Evolutionary conservation across 2,329 filamentous ascomycete species (phyloP), one percentile per base, ranked within the genome.

Genomic region (Clathrospora elynae): DNA sequence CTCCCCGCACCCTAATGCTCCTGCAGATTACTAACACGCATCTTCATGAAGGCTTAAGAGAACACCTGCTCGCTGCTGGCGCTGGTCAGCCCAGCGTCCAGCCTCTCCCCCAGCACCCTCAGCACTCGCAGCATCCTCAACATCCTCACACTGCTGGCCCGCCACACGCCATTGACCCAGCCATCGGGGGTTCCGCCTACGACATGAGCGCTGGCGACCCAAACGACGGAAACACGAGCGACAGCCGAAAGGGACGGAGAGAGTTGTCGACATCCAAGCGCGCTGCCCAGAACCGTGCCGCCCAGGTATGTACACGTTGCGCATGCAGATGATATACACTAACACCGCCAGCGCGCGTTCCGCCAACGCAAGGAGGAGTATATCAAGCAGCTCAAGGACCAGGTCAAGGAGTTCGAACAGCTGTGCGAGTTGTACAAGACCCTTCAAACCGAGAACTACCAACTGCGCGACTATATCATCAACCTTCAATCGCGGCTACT

Each of bases 341-440:
- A 45, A 66, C 53, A 3, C 10, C 12, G 6, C 14, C 55, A 99
- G 92, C 84, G 93, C 68, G 93, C 93, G 28, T 99, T 99, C 73
- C 88, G 93, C 28, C 91, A 97, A 74, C 87, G 93, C 51, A 99
- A 99, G 70, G 93, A 99, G 73, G 88, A 89, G 31, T 96, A 99
- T 70, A 99, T 99, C 71, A 95, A 95, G 76, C 95, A 95, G 70
- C 81, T 99, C 5, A 93, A 99, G 72, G 87, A 93, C 66, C 89
- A 97, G 68, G 90, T 96, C 36, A 85, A 89, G 61, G 88, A 93
- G 19, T 88, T 84, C 55, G 80, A 83, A 57, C 79, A 83, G 12
- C 82, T 96, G 71, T 87, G 90, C 55, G 81, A 87, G 51, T 83
- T 81, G 42, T 90, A 83, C 71, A 93, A 95, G 70, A 75, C 79